Evolutionary conservation across 73 alveolate genomes (phyloP), one percentile per base, ranked within the genome.

Genomic region (Paramecium pentaurelia): DNA sequence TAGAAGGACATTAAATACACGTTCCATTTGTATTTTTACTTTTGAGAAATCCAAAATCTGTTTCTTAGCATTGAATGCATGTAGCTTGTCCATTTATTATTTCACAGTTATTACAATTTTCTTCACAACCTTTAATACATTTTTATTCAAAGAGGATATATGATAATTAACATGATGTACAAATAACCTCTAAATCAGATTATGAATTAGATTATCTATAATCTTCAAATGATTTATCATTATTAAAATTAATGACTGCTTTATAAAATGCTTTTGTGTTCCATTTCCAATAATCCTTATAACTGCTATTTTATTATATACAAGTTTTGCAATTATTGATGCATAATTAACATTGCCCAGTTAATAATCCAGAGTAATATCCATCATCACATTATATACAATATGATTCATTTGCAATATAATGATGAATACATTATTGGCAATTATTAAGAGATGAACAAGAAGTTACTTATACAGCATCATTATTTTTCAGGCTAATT

Each of bases 281-380:
- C 87, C 87, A 73, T 73, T 73, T 73, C 87, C 87, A 73, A 12
- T 14, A 32, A 14, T 73, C 87, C 10, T 73, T 9, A 34, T 73
- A 73, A 16, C 1, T 9, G 6, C 8, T 34, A 22, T 73, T 34
- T 37, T 73, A 34, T 36, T 73, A 18, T 36, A 34, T 0, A 18
- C 87, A 73, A 36, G 58, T 37, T 3, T 34, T 36, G n/a, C 87
- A 73, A 36, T 30, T 32, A 16, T 37, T 36, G 12, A 2, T 27
- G 18, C 87, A 73, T 37, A 10, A 16, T 16, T 8, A 12, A 44
- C 87, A 73, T 22, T 20, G 8, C 16, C 87, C 87, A 12, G 34
- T 34, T n/a, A 73, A n/a, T 36, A 37, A 12, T 22, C 20, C 37
- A 8, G 87, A 30, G 34, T 73, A 73, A 37, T 73, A 73, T 10